A percentile compares a stretch with the other conserved stretches of the same genome.
Evolutionary conservation across 2,329 filamentous ascomycete species (phyloP).

Genomic region (Fusarium buxicola): DNA sequence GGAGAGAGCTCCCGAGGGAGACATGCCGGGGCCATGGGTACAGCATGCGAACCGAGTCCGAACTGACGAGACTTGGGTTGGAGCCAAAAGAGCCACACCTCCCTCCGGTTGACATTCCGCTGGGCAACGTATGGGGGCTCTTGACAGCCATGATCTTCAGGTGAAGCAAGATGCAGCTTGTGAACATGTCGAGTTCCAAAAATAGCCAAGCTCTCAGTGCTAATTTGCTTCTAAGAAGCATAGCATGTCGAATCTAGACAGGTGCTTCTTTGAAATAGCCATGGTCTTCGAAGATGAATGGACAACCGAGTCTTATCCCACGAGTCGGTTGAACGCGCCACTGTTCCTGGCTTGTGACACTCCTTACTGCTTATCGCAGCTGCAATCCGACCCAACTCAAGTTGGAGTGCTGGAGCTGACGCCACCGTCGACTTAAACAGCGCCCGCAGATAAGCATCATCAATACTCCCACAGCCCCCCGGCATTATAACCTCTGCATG

Average conservation of each 20-base stretch:
- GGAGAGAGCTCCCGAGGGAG: slow-evolving; percentile 15
- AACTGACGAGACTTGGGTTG: slow-evolving; percentile 3
- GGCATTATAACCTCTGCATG: slow-evolving; percentile 31
- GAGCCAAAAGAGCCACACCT: slow-evolving; percentile 18
- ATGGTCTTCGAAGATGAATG: neutral
- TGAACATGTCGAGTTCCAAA: slow-evolving; percentile 22
- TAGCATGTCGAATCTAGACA: slow-evolving; percentile 11
- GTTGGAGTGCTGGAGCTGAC: slow-evolving; percentile 25
- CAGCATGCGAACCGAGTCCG: neutral
- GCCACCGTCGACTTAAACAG: slow-evolving; percentile 39
- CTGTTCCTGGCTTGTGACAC: slow-evolving; percentile 32
- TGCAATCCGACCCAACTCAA: slow-evolving; percentile 29
- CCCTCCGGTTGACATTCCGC: slow-evolving; percentile 9
- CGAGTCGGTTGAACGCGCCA: slow-evolving; percentile 6
- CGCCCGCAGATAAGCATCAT: slow-evolving; percentile 43
- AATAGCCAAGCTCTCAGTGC: slow-evolving; percentile 26
- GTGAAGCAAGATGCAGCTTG: neutral
- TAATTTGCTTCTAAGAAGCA: neutral
- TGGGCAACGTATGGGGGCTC: neutral
- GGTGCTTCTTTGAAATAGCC: neutral
- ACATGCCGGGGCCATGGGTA: neutral
- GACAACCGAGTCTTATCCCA: slow-evolving; percentile 2
- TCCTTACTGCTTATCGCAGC: slow-evolving; percentile 35
- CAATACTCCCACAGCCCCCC: slow-evolving; percentile 34
- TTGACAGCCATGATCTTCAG: neutral